phyloP scores from a whole-genome alignment of 257 asterid genomes.

The Forsythia viridissima region DNA sequence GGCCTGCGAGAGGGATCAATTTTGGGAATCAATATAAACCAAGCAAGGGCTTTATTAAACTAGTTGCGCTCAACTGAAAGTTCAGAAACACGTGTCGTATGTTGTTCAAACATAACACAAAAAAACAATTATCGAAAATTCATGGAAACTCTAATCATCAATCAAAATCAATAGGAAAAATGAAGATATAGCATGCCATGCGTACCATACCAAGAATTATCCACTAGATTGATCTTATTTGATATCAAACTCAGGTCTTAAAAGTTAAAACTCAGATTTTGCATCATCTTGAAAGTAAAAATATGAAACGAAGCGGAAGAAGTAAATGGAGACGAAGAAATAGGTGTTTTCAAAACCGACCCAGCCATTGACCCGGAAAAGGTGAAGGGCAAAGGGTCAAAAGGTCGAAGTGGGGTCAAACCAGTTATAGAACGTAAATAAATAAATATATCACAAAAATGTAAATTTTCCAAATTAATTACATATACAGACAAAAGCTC shows the following conservation, averaged over 20 bases:
- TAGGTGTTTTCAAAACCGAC: no score
- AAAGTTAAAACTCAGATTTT: background rate
- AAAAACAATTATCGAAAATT: background rate
- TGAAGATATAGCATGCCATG: background rate
- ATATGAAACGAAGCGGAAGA: background rate
- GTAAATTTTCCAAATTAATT: no score
- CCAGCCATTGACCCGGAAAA: no score
- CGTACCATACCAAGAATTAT: background rate
- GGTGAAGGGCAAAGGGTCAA: no score
- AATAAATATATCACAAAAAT: no score
- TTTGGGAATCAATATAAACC: background rate
- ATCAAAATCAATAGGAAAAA: background rate
- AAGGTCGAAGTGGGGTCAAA: no score
- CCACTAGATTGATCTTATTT: background rate
- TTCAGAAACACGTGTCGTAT: background rate
- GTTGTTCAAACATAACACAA: conserved; percentile 7
- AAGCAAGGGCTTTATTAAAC: conserved; percentile 3
- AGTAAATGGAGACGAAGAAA: background rate
- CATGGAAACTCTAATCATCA: background rate
- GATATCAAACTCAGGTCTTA: background rate
- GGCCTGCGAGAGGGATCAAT: background rate
- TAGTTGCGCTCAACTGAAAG: background rate
- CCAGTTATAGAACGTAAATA: no score
- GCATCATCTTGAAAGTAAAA: background rate
- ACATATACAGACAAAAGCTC: no score